A percentile compares a stretch with the other conserved stretches of the same genome.
phyloP scores from a whole-genome alignment of 2,329 filamentous ascomycete genomes.

The Fusarium graminum region DNA sequence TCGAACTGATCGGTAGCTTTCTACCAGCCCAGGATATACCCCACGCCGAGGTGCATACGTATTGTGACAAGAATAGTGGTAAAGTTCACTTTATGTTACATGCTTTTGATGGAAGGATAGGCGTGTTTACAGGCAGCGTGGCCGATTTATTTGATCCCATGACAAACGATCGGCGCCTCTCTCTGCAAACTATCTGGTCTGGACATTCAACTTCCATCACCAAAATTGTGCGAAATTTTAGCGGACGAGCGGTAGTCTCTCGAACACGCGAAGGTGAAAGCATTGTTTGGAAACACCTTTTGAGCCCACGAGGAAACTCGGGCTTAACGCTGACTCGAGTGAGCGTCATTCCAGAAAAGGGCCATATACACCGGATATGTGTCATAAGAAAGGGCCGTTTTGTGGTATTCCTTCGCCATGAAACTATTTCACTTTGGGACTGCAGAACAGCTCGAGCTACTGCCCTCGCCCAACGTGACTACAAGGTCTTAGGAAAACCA shows the following conservation, averaged over 20 bases:
- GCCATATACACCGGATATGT: conserved; percentile 84
- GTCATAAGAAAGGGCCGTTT: conserved; percentile 82
- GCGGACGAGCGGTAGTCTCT: conserved; percentile 83
- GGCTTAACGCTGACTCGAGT: conserved; percentile 69
- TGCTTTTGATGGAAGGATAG: conserved; percentile 85
- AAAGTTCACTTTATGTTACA: conserved; percentile 82
- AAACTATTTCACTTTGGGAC: conserved; percentile 83
- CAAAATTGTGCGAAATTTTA: conserved; percentile 88
- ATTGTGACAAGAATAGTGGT: conserved; percentile 74
- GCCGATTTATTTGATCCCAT: conserved; percentile 84
- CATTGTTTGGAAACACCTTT: conserved; percentile 82
- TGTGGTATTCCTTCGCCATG: conserved; percentile 82
- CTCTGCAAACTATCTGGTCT: conserved; percentile 78
- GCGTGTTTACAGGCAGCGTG: conserved; percentile 82
- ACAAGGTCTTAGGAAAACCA: conserved; percentile 75
- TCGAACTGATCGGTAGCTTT: conserved; percentile 60
- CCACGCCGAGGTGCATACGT: conserved; percentile 79
- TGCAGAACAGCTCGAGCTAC: conserved; percentile 71
- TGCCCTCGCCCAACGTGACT: conserved; percentile 65
- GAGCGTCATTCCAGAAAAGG: conserved; percentile 74
- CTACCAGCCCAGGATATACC: conserved; percentile 41
- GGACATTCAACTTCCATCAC: conserved; percentile 85
- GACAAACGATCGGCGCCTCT: conserved; percentile 70
- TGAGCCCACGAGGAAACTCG: conserved; percentile 56
- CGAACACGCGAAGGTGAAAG: conserved; percentile 83